Conservation (phyloP, 1,139 yeast genomes). For the Saccharomyces hybrid region DNA sequence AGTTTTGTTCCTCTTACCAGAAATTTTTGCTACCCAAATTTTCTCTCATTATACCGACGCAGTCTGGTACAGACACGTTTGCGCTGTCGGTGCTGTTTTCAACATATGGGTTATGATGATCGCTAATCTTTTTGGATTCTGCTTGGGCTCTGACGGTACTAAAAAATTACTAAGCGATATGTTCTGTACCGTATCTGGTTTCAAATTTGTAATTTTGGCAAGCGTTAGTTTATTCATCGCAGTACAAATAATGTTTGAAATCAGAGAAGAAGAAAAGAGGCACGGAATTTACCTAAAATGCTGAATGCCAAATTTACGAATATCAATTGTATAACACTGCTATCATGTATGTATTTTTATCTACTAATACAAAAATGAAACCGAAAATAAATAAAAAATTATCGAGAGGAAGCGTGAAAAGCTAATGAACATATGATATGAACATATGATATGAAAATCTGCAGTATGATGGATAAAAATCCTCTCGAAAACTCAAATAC, state of each 20-base stretch:
- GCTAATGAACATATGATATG: not conserved
- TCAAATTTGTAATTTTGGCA: slow-evolving; percentile 56
- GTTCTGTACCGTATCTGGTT: slow-evolving; percentile 65
- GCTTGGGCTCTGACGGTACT: slow-evolving; percentile 85
- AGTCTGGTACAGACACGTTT: slow-evolving; percentile 66
- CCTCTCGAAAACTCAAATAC: not conserved
- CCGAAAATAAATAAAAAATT: not conserved
- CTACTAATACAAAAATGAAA: not conserved
- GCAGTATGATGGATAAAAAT: not conserved
- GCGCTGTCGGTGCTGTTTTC: slow-evolving; percentile 78
- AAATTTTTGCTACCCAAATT: slow-evolving; percentile 49
- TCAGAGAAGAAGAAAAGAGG: slow-evolving; percentile 77
- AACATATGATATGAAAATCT: not conserved
- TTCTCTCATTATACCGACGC: slow-evolving; percentile 39
- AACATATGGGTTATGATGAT: slow-evolving; percentile 98
- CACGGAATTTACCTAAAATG: slow-evolving; percentile 77
- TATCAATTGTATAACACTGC: not conserved
- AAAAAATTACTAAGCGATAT: slow-evolving; percentile 55
- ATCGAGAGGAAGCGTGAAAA: not conserved
- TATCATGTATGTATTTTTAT: not conserved
- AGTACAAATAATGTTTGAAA: slow-evolving; percentile 88
- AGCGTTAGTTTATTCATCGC: slow-evolving; percentile 69
- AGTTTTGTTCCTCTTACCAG: slow-evolving; percentile 84
- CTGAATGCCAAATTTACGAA: slow-evolving; percentile 49
- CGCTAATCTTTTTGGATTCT: slow-evolving; percentile 90